Evolutionary conservation across 768 basidiomycete species (phyloP), one percentile per base, ranked within the genome.

Genomic region (Russula ochroleuca): DNA sequence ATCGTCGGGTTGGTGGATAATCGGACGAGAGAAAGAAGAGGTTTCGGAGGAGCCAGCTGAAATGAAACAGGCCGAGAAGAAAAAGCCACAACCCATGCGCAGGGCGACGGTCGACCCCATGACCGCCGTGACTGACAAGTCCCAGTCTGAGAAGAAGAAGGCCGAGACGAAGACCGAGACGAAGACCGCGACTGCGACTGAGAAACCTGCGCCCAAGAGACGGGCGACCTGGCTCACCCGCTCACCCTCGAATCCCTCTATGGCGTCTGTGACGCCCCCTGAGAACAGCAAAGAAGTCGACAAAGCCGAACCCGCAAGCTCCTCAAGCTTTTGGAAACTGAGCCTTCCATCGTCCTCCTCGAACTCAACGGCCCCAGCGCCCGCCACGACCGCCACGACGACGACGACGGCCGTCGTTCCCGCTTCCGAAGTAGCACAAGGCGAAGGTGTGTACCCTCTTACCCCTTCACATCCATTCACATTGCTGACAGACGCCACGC

Each of bases 1-100:
- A 67, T 76, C 79, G 8, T 76, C 78, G 15, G 81, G 82, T 37
- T 83, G 82, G 81, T 85, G 83, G 79, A 72, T 80, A 66, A 65
- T 73, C 49, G 70, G 71, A 14, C 76, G 76, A 64, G 67, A 67
- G 52, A 64, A 65, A 52, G 58, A 51, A 49, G 56, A 59, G 25
- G 57, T 57, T 38, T 28, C 54, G 17, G 58, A 51, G 19, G 51
- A 61, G 37, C 45, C 59, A 9, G 57, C 28, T 21, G 62, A 56
- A 33, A 61, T 41, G 5, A 58, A 55, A 43, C 25, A 43, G 59
- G 60, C 49, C 23, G 62, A 63, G 17, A 40, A 25, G 35, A 57
- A 68, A 43, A 60, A 60, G 58, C 47, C 65, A 5, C 1, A 19
- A 21, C 11, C 45, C 65, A 52, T 61, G 33, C 60, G 56, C 31